Conservation (phyloP, 441 rosid species). For the Flueggea neowawraea region DNA sequence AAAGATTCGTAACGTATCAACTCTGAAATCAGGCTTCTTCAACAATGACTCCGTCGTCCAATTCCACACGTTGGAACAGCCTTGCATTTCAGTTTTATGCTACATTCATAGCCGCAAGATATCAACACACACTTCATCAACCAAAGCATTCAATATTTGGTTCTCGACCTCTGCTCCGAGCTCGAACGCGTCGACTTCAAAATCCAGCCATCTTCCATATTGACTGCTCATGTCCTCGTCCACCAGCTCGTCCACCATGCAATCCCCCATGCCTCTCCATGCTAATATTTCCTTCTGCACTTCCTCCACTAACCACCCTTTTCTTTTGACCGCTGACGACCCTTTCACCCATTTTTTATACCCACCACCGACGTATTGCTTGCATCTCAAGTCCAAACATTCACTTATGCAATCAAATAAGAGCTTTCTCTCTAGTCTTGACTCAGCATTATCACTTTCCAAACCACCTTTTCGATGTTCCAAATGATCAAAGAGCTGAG, state of each 20-base stretch:
- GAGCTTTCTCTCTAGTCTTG: slow-evolving; percentile 44
- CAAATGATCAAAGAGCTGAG: slow-evolving; percentile 61
- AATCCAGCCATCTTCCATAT: slow-evolving; percentile 84
- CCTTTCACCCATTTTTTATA: slow-evolving; percentile 51
- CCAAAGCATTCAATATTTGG: slow-evolving; percentile 48
- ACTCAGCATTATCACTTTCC: slow-evolving; percentile 21
- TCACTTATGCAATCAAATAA: slow-evolving; percentile 74
- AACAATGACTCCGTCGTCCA: too few relatives aligned
- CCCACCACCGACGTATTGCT: slow-evolving; percentile 51
- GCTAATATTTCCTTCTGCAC: slow-evolving; percentile 63
- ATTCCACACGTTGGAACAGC: too few relatives aligned
- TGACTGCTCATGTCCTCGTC: slow-evolving; percentile 86
- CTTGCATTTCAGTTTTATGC: too few relatives aligned
- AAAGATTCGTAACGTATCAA: too few relatives aligned
- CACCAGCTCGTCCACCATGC: slow-evolving; percentile 91
- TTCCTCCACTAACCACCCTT: slow-evolving; percentile 64
- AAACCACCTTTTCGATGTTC: slow-evolving; percentile 40
- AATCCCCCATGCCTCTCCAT: slow-evolving; percentile 68
- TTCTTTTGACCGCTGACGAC: slow-evolving; percentile 39
- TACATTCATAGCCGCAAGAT: slow-evolving; percentile 25
- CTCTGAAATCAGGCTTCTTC: too few relatives aligned
- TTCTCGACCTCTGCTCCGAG: slow-evolving; percentile 61
- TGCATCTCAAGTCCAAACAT: slow-evolving; percentile 58
- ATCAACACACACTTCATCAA: slow-evolving; percentile 66
- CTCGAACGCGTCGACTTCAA: slow-evolving; percentile 56